Evolutionary conservation across 768 basidiomycete genomes (phyloP), one percentile per base, ranked within the genome.

Genomic region (Astraeus odoratus): DNA sequence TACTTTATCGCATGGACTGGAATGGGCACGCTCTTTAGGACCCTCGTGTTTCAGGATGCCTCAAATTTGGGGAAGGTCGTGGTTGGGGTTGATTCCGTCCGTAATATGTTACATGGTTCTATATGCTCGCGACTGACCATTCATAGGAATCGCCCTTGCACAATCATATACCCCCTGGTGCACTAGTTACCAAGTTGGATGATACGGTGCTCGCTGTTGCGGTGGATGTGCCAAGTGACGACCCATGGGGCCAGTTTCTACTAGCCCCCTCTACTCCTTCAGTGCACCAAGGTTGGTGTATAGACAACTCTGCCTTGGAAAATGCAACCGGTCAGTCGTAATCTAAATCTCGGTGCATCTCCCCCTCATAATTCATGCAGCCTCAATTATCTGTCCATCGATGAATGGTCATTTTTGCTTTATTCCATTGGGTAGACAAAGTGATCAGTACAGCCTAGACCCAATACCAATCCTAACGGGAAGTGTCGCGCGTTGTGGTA

Each of bases 161-260:
- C n/a, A 59, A 57, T 1, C 72, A 86, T 56, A 63, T 92, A 13
- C 65, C 68, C 1, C 53, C 69, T 9, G 83, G 83, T 5, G 67
- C 77, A 3, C 53, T 90, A 4, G 69, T 93, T 39, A 80, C 77
- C 4, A 64, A 70, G 36, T 54, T 92, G 18, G 85, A 91, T 49
- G 90, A 92, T 59, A 60, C 64, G 1, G 39, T 64, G 0, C 65
- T 90, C 27, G 68, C 52, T 39, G 49, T 55, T 13, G 36, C 42
- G 39, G 51, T 30, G 49, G 57, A 41, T 26, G 51, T 29, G 15
- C 33, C 41, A 19, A 48, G 19, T 7, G 48, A 61, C 19, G 65
- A 75, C 52, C 46, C 57, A 0, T 83, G 83, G 86, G 58, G 61
- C 16, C 35, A 57, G 8, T 74, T 75, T 55, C 65, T 85, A 27